phyloP scores from a whole-genome alignment of 2,329 filamentous ascomycete genomes.

The Furcasterigmium furcatum region DNA sequence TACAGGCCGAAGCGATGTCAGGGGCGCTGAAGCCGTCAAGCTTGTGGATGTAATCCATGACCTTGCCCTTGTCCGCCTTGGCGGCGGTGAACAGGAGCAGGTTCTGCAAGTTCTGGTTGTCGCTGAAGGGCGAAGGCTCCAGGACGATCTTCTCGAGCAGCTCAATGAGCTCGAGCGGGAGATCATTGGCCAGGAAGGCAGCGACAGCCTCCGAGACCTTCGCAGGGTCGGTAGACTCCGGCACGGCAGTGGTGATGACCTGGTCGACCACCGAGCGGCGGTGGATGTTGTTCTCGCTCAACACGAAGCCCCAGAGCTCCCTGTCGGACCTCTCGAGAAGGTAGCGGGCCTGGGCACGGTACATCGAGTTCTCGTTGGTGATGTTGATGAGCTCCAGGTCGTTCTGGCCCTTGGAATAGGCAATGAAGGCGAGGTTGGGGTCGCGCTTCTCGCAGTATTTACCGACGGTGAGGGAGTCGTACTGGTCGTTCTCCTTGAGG shows the following conservation, averaged over 20 bases:
- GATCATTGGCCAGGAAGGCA: conserved; percentile 84
- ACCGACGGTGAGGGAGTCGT: conserved; percentile 86
- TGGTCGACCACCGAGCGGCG: conserved; percentile 93
- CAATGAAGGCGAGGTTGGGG: conserved; percentile 91
- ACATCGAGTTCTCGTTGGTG: conserved; percentile 99
- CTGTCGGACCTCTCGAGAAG: conserved; percentile 83
- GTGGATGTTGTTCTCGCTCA: conserved; percentile 94
- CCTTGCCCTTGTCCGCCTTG: conserved; percentile 90
- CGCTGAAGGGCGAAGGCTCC: conserved; percentile 98
- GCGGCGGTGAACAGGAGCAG: conserved; percentile 93
- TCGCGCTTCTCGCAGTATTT: conserved; percentile 99
- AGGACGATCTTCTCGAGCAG: conserved; percentile 98
- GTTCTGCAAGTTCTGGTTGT: conserved; percentile 96
- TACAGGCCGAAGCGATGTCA: conserved; percentile 89
- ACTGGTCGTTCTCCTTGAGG: conserved; percentile 94
- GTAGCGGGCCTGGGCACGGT: conserved; percentile 94
- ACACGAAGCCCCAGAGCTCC: conserved; percentile 92
- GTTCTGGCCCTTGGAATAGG: conserved; percentile 95
- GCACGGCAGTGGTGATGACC: conserved; percentile 91
- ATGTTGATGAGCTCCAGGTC: conserved; percentile 96
- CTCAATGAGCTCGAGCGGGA: conserved; percentile 93
- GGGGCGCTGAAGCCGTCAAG: conserved; percentile 86
- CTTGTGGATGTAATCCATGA: conserved; percentile 95
- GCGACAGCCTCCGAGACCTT: conserved; percentile 95
- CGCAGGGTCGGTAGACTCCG: conserved; percentile 86